Percentiles rank a stretch among this genome's conserved stretches.
These are phyloP conservation scores for Tilletiopsis washingtonensis DNA, from an alignment of 1,284 basidiomycete species.

Conservation along the genomic window DNA sequence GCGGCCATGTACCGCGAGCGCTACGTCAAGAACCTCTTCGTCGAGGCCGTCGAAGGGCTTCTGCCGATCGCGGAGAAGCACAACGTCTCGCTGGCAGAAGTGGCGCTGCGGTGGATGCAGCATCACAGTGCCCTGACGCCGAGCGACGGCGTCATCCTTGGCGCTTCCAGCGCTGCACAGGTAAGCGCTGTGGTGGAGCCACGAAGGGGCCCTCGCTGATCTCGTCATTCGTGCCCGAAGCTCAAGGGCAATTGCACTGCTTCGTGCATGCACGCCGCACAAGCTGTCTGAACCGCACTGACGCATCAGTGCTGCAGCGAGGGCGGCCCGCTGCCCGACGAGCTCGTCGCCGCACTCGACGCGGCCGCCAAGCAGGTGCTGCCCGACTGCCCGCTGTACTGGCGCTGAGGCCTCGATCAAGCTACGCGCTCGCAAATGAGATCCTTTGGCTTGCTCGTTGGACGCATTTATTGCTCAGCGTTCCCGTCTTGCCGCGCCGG, in stretches of 20 bases:
- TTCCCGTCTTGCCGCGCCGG: no score
- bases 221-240: no score
- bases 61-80: constrained; percentile 20
- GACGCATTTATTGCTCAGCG: no score
- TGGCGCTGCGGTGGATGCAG: constrained; percentile 26
- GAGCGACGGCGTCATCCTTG: constrained; percentile 23
- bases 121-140: constrained; percentile 18
- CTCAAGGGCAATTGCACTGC: no score
- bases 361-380: constrained; percentile 1
- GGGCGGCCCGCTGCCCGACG: constrained; percentile 11
- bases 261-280: no score
- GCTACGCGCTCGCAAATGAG: no score
- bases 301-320: constrained; percentile 12
- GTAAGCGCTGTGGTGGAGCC: no score
- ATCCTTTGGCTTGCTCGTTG: no score
- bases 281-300: no score
- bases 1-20: constrained; percentile 15
- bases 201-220: no score
- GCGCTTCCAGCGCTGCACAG: constrained; percentile 20
- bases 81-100: constrained; percentile 11
- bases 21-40: constrained; percentile 28
- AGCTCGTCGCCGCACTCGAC: constrained; percentile 21
- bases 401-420: no score
- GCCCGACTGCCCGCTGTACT: no score
- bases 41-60: constrained; percentile 38